Evolutionary conservation across 2,329 filamentous ascomycete species (phyloP).

Genomic region (Microsporum audouinii): DNA sequence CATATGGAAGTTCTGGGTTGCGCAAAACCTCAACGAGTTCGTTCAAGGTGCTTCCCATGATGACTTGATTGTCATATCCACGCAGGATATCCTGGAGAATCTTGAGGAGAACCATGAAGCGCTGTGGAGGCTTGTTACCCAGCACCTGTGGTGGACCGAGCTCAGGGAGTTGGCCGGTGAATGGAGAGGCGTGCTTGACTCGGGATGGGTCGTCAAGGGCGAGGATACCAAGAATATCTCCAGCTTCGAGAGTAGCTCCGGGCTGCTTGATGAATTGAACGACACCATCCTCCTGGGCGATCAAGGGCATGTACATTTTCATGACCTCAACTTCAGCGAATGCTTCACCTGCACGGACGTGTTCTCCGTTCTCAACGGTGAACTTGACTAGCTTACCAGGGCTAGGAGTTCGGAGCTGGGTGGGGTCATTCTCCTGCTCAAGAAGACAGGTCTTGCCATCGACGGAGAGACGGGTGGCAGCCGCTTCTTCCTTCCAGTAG

Average conservation of each 20-base stretch:
- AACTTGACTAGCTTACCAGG: slow-evolving; percentile 98
- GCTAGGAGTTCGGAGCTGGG: slow-evolving; percentile 84
- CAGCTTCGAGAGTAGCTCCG: slow-evolving; percentile 91
- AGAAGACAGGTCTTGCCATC: slow-evolving; percentile 97
- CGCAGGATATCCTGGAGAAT: slow-evolving; percentile 78
- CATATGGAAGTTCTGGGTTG: slow-evolving; percentile 81
- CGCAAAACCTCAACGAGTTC: slow-evolving; percentile 84
- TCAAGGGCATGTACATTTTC: slow-evolving; percentile 99
- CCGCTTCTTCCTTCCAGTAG: slow-evolving; percentile 99
- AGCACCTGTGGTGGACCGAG: slow-evolving; percentile 77
- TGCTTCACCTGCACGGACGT: slow-evolving; percentile 81
- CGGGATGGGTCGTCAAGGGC: slow-evolving; percentile 89
- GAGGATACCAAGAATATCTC: slow-evolving; percentile 95
- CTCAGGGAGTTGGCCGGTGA: slow-evolving; percentile 78
- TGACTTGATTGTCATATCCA: slow-evolving; percentile 94
- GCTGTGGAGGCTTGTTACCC: slow-evolving; percentile 83
- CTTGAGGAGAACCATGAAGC: slow-evolving; percentile 63
- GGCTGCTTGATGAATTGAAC: slow-evolving; percentile 99
- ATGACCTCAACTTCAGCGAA: slow-evolving; percentile 99
- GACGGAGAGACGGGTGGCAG: slow-evolving; percentile 86
- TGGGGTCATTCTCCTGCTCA: slow-evolving; percentile 98
- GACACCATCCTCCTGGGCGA: slow-evolving; percentile 87
- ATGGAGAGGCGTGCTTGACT: slow-evolving; percentile 92
- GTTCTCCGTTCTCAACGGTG: slow-evolving; percentile 86
- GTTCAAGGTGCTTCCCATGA: slow-evolving; percentile 78